Evolutionary conservation across 75 land plant species (phyloP), one percentile per base, ranked within the genome.

Genomic region (Pinus tabuliformis): DNA sequence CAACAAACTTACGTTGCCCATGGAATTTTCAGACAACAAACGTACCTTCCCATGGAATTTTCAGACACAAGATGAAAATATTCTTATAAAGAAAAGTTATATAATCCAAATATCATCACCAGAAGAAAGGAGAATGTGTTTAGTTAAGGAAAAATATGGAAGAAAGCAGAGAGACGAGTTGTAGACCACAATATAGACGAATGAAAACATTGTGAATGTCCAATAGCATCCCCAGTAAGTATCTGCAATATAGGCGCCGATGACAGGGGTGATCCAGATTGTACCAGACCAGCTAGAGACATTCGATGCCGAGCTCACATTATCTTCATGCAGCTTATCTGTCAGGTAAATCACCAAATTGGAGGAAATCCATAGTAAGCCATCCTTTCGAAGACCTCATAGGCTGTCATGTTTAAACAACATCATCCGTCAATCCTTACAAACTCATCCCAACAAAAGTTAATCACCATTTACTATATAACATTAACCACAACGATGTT

Each of bases 321-420:
- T 88, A 42, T 79, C 91, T 80, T 93, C 88, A 61, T 87, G 91
- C 17, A 93, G 88, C 61, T 80, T 75, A 12, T 70, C 81, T 45
- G 93, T 88, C 75, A 91, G 76, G 58, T 91, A 91, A n/a, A 71
- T 83, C 72, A 88, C 85, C 52, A 92, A 70, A 73, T 90, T 88
- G 56, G 93, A 77, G 22, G 90, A 83, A 14, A 89, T 83, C 90
- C 93, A 78, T 86, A 90, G 81, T 83, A 92, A 1, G 94, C 94
- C 77, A 92, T 78, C 73, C 94, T 85, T 75, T 92, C 94, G 72
- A 87, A 87, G 28, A 88, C 83, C 80, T 92, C 94, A 78, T 89
- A 89, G 13, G 83, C 94, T 92, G 78, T 62, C 59, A 33, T 5
- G 13, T 15, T 28, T 2, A 15, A 33, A 3, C 8, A 64, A 4